Percentiles rank a stretch among this genome's conserved stretches.
Conservation (phyloP, 805 yeast genomes). For the Saccharomycopsis babjevae region DNA sequence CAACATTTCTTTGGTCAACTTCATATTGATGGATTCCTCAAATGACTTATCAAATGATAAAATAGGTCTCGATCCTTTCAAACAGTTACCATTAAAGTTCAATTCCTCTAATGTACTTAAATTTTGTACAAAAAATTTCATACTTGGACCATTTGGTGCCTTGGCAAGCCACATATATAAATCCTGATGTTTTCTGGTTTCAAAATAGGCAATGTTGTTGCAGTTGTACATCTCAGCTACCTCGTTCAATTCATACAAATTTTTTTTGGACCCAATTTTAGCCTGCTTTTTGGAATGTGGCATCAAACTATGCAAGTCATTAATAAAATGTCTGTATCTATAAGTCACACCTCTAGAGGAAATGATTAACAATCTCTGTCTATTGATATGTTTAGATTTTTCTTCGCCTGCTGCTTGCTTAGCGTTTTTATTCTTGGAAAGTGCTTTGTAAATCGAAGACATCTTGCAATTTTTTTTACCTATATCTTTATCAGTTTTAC, state of each 20-base stretch:
- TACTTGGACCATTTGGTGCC: conserved; percentile 96
- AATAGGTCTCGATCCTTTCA: conserved; percentile 90
- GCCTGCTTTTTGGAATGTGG: conserved; percentile 97
- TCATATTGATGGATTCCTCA: conserved; percentile 51
- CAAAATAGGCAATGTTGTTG: conserved; percentile 88
- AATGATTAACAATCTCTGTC: conserved; percentile 79
- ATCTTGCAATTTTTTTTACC: conserved; percentile 25
- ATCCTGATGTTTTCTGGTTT: conserved; percentile 93
- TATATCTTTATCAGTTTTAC: background rate
- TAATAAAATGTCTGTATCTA: conserved; percentile 90
- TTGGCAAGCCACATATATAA: conserved; percentile 90
- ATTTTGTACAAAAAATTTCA: conserved; percentile 88
- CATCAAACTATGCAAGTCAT: conserved; percentile 64
- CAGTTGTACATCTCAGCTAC: conserved; percentile 96
- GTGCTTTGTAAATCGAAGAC: conserved; percentile 67
- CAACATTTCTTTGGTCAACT: conserved; percentile 74
- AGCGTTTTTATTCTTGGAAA: conserved; percentile 33
- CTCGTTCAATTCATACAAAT: conserved; percentile 81
- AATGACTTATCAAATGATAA: conserved; percentile 80
- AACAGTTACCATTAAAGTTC: conserved; percentile 92
- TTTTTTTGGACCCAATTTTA: conserved; percentile 86
- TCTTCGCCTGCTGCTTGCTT: conserved; percentile 23
- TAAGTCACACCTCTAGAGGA: conserved; percentile 92
- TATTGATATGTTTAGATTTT: conserved; percentile 56
- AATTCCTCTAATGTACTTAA: conserved; percentile 93